phyloP scores from a whole-genome alignment of 176 grass and related monocot species.

The Guadua angustifolia region DNA sequence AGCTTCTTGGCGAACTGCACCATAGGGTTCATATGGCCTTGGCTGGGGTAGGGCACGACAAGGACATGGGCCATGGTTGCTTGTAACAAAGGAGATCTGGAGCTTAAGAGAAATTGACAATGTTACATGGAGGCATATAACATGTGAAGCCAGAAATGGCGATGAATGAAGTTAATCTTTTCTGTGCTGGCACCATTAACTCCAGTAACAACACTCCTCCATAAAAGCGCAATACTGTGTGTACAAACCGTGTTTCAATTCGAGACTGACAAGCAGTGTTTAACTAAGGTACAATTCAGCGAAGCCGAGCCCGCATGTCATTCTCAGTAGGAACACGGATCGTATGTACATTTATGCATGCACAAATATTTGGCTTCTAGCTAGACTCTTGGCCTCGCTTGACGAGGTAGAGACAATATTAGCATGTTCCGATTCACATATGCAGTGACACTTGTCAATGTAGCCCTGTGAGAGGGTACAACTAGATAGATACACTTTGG shows the following conservation, averaged over 20 bases:
- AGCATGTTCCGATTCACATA: not conserved
- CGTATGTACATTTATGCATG: not conserved
- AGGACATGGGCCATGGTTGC: conserved; percentile 54
- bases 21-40: conserved; percentile 83
- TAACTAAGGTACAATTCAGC: not conserved
- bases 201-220: not conserved
- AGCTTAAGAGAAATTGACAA: not conserved
- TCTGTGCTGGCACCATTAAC: not conserved
- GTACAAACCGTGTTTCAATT: not conserved
- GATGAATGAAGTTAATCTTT: not conserved
- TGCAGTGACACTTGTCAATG: not conserved
- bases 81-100: not conserved
- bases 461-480: not conserved
- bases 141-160: not conserved
- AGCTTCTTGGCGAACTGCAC: conserved; percentile 60
- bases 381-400: not conserved
- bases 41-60: conserved; percentile 61
- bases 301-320: not conserved
- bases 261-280: not conserved
- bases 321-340: not conserved
- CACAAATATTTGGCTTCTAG: not conserved
- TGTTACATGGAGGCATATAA: not conserved
- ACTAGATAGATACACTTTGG: not conserved
- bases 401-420: not conserved
- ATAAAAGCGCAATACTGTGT: not conserved